Evolutionary conservation across 2,329 filamentous ascomycete genomes (phyloP), one percentile per base, ranked within the genome.

Genomic region (Parastagonospora nodorum): DNA sequence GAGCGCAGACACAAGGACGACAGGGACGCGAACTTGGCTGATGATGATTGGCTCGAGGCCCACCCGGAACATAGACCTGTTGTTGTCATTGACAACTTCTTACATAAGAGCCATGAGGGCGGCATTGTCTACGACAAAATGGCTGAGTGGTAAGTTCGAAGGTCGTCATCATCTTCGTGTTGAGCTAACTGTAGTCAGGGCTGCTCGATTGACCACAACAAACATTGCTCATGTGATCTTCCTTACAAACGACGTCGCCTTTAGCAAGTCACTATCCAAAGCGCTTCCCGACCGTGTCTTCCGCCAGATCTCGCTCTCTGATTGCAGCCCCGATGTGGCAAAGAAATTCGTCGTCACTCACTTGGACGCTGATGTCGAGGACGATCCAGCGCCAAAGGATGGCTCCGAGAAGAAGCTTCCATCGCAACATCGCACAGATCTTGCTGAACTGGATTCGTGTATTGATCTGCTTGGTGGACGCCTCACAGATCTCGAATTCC

Each of bases 151-250:
- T 74, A 61, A 57, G 66, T 57, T 9, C 35, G 10, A 8, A 8
- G 11, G 5, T 39, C 19, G n/a, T n/a, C 1, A 8, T 14, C 4
- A 8, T 8, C 2, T 11, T 19, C 10, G 8, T 12, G 4, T 32
- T 8, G 28, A 5, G 29, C 57, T 68, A 41, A 66, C 38, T 28
- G 12, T 8, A 16, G 9, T 5, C 29, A 75, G 72, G 90, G 92
- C 92, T 1, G 92, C 94, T 4, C 81, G 86, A 1, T 77, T 97
- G 27, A 92, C 94, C 0, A 90, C 90, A 39, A 87, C 88, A 45
- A 96, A 97, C 58, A 82, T 96, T 37, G 93, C 93, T 0, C 94
- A 97, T 72, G 92, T 97, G 49, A 87, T 99, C 50, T 96, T 97
- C 79, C 79, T 99, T 32, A 97, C 93, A 0, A 91, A 88, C 50